A percentile compares a stretch with the other conserved stretches of the same genome.
These are phyloP conservation scores for Colletotrichum liaoningense DNA, from an alignment of 2,329 filamentous ascomycete species.

Conservation along the genomic window DNA sequence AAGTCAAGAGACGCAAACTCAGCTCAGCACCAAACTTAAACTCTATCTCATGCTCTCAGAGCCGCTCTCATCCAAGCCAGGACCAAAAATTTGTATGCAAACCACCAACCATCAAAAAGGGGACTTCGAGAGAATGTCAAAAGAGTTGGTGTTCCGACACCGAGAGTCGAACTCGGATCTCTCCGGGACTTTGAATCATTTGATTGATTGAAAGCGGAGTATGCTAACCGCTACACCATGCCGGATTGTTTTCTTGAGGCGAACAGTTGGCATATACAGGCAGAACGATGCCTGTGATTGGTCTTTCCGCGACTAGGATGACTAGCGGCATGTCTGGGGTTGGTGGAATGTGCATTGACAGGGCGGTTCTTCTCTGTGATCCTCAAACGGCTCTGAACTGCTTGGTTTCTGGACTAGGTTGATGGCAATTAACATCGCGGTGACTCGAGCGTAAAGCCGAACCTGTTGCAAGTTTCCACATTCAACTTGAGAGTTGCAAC, in stretches of 20 bases:
- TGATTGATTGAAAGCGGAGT: slow-evolving; percentile 24
- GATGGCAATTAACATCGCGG: neutral
- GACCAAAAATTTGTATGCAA: no score
- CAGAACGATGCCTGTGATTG: neutral
- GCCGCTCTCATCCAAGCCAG: no score
- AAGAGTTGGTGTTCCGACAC: slow-evolving; percentile 4
- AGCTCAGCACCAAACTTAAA: no score
- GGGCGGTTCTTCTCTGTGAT: neutral
- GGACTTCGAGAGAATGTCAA: neutral
- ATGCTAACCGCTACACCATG: slow-evolving; percentile 29
- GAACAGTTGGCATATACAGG: neutral
- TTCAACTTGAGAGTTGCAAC: neutral
- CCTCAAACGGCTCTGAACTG: neutral
- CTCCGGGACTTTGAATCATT: slow-evolving; percentile 7
- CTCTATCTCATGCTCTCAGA: no score
- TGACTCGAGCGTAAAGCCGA: neutral
- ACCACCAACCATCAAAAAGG: no score
- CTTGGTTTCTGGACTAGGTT: neutral
- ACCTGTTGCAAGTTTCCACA: neutral
- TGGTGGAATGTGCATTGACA: neutral
- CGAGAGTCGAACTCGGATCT: slow-evolving; percentile 28
- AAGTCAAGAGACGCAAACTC: no score
- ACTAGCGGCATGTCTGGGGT: neutral
- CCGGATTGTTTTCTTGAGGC: neutral
- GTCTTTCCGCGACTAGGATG: neutral